Percentiles rank a stretch among this genome's conserved stretches.
Conservation (phyloP, 495 filamentous ascomycete species). For the Penicillium coffeae region DNA sequence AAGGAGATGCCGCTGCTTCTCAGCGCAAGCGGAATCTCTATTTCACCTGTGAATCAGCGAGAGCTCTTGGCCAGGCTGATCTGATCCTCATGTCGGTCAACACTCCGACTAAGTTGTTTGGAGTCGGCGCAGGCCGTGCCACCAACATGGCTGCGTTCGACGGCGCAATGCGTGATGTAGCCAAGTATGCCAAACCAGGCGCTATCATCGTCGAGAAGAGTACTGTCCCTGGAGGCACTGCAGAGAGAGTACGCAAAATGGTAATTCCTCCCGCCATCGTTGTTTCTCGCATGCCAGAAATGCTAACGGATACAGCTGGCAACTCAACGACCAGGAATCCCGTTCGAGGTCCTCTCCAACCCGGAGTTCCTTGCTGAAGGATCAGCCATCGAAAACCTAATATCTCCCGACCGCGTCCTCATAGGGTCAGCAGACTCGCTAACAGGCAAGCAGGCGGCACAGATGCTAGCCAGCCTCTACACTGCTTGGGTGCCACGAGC, state of each 20-base stretch:
- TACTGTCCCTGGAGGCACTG: slow-evolving; percentile 77
- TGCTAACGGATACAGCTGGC: slow-evolving; percentile 33
- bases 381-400: slow-evolving; percentile 66
- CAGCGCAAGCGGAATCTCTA: slow-evolving; percentile 55
- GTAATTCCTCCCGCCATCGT: slow-evolving; percentile 24
- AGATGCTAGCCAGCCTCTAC: slow-evolving; percentile 61
- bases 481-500: slow-evolving; percentile 63
- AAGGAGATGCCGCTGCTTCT: neutral
- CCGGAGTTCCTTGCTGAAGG: slow-evolving; percentile 82
- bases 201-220: slow-evolving; percentile 82
- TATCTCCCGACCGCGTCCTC: slow-evolving; percentile 70
- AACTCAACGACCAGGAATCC: slow-evolving; percentile 52
- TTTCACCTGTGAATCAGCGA: slow-evolving; percentile 64
- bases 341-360: slow-evolving; percentile 77
- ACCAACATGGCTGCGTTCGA: slow-evolving; percentile 74
- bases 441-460: slow-evolving; percentile 58
- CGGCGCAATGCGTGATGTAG: slow-evolving; percentile 62
- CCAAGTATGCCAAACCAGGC: slow-evolving; percentile 58
- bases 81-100: slow-evolving; percentile 77
- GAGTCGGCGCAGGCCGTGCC: slow-evolving; percentile 65
- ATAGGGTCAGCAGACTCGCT: slow-evolving; percentile 64
- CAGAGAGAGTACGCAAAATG: slow-evolving; percentile 64
- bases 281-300: slow-evolving; percentile 46
- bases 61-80: slow-evolving; percentile 62
- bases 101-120: slow-evolving; percentile 72